Base-by-base conservation (phyloP, 768 basidiomycete genomes). In the Gyrodon lividus region DNA sequence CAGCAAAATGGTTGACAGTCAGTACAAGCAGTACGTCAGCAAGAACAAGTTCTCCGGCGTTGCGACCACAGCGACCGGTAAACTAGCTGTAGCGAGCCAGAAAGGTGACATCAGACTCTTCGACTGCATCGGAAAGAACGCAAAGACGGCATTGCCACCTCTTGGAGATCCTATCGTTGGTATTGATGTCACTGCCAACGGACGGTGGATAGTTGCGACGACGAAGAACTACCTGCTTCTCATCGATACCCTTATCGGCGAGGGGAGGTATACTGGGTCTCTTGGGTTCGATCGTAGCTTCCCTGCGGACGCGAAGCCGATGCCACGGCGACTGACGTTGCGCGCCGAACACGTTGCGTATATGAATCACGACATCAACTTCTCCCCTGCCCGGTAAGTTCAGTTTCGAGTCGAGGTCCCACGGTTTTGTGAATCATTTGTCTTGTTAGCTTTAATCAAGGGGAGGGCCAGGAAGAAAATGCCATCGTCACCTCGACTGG, bases 41-140 rank as follows among this genome's bases (percentile, higher is more conserved):
- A 98, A 97, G 79, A 95, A 94, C 75, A 86, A 87, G 65, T 99
- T 99, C 70, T 97, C 93, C 0, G 88, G 91, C 8, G 83, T 97
- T 30, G 76, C 89, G 10, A 98, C 97, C 4, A 98, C 96, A 13
- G 86, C 83, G 31, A 68, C 72, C 16, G 96, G 96, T 13, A 86
- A 87, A 68, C 75, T 99, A 54, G 97, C 94, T 6, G 89, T 99
- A 10, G 94, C 91, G 31, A 94, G 92, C 60, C 88, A 91, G 68
- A 99, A 98, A 74, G 97, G 97, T 48, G 97, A 98, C 65, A 89
- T 99, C 58, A 78, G 95, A 34, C 75, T 99, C 49, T 99, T 94
- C 59, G 97, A 99, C 70, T 78, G 87, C 42, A 88, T 99, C 58
- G 97, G 97, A 39, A 99, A 98, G 80, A 98, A 92, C 64, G 97